Conservation (phyloP, 345 rosid species). For the Eucalyptus victrix region DNA sequence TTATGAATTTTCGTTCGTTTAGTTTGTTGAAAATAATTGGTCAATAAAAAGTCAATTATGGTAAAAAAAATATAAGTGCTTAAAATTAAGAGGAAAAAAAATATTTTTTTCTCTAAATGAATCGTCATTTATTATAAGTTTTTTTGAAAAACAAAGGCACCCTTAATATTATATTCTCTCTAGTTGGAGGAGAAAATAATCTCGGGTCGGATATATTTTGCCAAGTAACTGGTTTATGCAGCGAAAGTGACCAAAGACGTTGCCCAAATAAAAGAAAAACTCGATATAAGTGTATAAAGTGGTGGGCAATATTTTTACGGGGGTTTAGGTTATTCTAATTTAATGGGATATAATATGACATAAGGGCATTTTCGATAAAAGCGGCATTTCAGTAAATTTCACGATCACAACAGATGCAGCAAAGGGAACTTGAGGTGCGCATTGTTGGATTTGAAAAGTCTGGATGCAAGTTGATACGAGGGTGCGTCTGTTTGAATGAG, state of each 20-base stretch:
- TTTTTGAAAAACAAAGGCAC: neutral
- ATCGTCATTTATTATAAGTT: accelerated
- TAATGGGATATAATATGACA: neutral
- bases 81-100: neutral
- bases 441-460: neutral
- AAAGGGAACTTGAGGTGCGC: neutral
- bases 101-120: too few relatives aligned
- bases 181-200: neutral
- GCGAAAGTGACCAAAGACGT: neutral
- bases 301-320: neutral
- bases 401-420: neutral
- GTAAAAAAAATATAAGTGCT: neutral
- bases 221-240: neutral
- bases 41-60: neutral
- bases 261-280: neutral
- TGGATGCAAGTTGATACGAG: neutral
- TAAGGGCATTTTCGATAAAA: neutral
- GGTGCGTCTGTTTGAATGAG: neutral
- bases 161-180: neutral
- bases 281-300: neutral
- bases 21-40: neutral
- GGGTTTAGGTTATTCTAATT: neutral
- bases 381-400: neutral
- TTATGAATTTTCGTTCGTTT: accelerated
- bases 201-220: neutral